Conservation (phyloP, 1,284 basidiomycete genomes). For the Ceratobasidium sp. region DNA sequence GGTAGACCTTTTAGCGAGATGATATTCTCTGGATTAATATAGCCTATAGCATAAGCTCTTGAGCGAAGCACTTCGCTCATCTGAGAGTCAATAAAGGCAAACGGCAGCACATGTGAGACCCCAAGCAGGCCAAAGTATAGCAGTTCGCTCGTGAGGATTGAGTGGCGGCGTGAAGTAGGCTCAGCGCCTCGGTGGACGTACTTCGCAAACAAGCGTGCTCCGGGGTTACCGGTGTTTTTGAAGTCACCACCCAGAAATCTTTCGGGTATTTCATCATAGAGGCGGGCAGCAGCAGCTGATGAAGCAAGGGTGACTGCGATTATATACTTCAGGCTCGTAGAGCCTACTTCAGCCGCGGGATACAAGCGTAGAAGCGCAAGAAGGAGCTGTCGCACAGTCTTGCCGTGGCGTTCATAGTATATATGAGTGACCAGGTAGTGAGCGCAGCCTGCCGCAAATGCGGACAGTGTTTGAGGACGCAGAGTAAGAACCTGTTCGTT, state of each 20-base stretch:
- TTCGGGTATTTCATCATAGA: too few species aligned
- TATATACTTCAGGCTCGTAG: background rate
- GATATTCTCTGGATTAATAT: too few species aligned
- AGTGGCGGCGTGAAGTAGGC: background rate
- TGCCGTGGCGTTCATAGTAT: background rate
- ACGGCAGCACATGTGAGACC: background rate
- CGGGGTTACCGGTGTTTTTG: background rate
- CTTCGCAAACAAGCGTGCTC: background rate
- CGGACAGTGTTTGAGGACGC: background rate
- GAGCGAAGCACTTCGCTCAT: too few species aligned
- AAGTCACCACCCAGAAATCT: background rate
- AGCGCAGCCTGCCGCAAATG: background rate
- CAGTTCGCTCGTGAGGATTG: background rate
- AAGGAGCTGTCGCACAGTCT: background rate
- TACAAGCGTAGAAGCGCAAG: background rate
- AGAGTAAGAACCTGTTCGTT: background rate
- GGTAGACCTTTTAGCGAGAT: background rate
- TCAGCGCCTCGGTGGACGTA: background rate
- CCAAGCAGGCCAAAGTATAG: background rate
- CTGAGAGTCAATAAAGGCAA: background rate
- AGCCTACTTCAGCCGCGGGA: background rate
- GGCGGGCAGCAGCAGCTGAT: background rate
- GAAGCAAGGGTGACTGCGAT: background rate
- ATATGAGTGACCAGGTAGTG: background rate
- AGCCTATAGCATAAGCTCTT: too few species aligned